Base-by-base conservation (phyloP, 768 basidiomycete genomes). In the Asterophora parasitica region DNA sequence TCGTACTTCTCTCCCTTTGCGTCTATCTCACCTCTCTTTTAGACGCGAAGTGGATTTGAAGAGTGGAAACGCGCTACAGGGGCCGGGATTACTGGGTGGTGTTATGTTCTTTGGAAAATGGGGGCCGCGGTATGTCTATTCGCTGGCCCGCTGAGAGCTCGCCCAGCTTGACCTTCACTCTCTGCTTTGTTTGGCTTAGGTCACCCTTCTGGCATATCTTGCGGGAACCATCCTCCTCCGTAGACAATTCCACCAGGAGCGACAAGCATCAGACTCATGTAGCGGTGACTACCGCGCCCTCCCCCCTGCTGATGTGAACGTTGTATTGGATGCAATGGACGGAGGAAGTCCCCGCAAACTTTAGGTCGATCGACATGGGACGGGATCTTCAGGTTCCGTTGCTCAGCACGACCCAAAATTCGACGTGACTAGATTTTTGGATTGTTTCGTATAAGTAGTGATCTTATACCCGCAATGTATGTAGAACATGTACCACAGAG, bases 131-230 rank as follows among this genome's bases (percentile, higher is more conserved):
- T 77, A 63, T 51, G 76, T 63, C 42, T 34, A 7, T 9, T 52
- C 28, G 26, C 30, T 31, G 30, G 9, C 8, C n/a, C n/a, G n/a
- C n/a, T n/a, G n/a, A n/a, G n/a, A n/a, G 30, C 30, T 8, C 8
- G 3, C 23, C 3, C 23, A 23, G 23, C 23, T n/a, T 23, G 23
- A 23, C 23, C 23, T 23, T 23, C 23, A 23, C 6, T 6, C 6
- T 9, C 12, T 31, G 9, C 30, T 31, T 31, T 9, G 8, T 31
- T 31, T 9, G 8, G 19, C 15, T 7, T 44, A 78, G 77, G 28
- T 70, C n/a, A 49, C 78, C 11, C 70, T 73, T 7, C 41, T 74
- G 8, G 62, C 69, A 16, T 81, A 82, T 57, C 55, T 74, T 40
- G 59, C 61, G 7, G 79, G 81, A 1, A 66, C 73, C 32, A 59